Evolutionary conservation across 139 green algal genomes (phyloP).

Genomic region (Haematococcus sp.): DNA sequence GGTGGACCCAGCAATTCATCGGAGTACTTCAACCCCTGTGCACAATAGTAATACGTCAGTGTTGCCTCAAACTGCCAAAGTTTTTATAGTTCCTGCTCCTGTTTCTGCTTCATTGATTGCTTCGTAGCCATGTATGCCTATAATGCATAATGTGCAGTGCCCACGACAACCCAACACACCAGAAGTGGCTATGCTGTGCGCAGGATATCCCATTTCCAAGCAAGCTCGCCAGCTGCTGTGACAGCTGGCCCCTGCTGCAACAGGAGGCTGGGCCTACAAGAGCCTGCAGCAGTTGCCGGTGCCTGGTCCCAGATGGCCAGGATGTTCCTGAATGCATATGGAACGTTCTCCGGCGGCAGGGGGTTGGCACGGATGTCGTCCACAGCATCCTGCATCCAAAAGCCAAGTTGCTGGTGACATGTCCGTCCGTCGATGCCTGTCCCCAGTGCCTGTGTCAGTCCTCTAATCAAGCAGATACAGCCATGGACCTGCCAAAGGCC

Average conservation of each 20-base stretch:
- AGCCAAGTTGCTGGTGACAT: neutral
- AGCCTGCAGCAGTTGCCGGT: slow-evolving; percentile 9
- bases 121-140: no score
- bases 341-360: neutral
- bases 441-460: no score
- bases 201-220: slow-evolving; percentile 54
- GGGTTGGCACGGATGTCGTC: neutral
- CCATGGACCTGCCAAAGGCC: no score
- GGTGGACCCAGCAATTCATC: no score
- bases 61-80: no score
- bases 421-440: neutral
- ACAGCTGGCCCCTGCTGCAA: slow-evolving; percentile 7
- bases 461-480: no score
- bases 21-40: no score
- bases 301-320: neutral
- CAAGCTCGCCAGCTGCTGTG: slow-evolving; percentile 6
- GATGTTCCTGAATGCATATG: neutral
- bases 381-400: neutral
- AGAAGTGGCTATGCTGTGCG: neutral
- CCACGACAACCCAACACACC: no score
- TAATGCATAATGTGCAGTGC: no score
- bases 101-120: no score
- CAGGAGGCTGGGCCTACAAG: slow-evolving; percentile 1
- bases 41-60: no score
- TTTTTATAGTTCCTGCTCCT: no score